Evolutionary conservation across 306 rosid species (phyloP), one percentile per base, ranked within the genome.

Genomic region (Cucurbita pepo): DNA sequence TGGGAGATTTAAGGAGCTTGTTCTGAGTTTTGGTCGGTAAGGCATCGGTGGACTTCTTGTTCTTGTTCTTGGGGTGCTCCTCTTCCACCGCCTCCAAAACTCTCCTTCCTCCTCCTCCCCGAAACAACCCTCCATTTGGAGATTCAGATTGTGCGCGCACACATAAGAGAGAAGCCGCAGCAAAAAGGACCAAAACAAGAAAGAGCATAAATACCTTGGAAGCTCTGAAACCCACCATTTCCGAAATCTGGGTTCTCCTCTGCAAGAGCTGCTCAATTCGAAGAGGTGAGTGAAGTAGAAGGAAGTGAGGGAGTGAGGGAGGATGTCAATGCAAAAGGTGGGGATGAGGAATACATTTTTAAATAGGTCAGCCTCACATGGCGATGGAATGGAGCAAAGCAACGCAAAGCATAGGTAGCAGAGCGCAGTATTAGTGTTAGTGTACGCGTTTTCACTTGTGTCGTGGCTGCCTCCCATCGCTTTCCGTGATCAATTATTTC

Each of bases 141-240:
- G 56, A 43, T 58, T 78, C 88, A 77, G 91, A 36, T 48, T 83
- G 80, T 0, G 86, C 83, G 61, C 6, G 44, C 16, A 79, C 85
- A 56, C 81, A 81, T 34, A 77, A 74, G 54, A 81, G 74, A 64
- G 72, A 36, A 45, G 82, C 63, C 3, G 40, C 40, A 21, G 83
- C 64, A 53, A 71, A 79, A 43, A 84, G 14, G 38, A 73, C 15
- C 5, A 76, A 12, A 40, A 78, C 67, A 48, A 86, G 64, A 70
- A 70, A 81, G 59, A 88, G 51, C 13, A 86, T 13, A 41, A 85
- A 71, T 48, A 87, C 79, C 79, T 79, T 85, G 77, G 15, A 16
- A 47, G 69, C 16, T 71, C 76, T 21, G 63, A 69, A 44, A 83
- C 77, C 72, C 75, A 90, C 88, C 97, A 94, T 94, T 72, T 51